Conservation (phyloP, 345 rosid species). For the Tarenaya hassleriana region DNA sequence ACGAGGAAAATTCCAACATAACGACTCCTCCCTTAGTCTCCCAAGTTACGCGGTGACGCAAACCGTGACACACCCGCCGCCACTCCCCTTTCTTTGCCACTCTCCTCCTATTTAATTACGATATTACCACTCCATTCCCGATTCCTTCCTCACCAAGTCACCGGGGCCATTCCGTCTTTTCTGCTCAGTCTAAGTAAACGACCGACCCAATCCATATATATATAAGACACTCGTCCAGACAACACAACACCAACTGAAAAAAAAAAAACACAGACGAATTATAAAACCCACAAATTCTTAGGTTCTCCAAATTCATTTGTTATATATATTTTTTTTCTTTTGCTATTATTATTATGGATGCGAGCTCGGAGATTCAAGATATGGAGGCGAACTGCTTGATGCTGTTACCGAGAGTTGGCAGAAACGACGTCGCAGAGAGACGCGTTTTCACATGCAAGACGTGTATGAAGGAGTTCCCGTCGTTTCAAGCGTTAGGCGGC, state of each 20-base stretch:
- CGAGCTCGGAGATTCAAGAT: slow-evolving; percentile 31
- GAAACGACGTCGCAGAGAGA: slow-evolving; percentile 11
- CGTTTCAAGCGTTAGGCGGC: slow-evolving; percentile 93
- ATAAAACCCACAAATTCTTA: no score
- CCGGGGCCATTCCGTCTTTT: slow-evolving; percentile 20
- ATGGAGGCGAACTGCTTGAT: slow-evolving; percentile 55
- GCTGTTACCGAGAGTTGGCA: slow-evolving; percentile 59
- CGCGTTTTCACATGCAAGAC: slow-evolving; percentile 78
- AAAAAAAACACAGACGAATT: slow-evolving; percentile 27
- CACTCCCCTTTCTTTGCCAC: no score
- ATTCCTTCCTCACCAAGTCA: slow-evolving; percentile 37
- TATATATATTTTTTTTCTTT: no score
- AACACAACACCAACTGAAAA: slow-evolving; percentile 11
- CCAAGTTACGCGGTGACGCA: slow-evolving; percentile 28
- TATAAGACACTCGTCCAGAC: slow-evolving; percentile 18
- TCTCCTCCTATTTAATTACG: no score
- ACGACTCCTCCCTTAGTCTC: slow-evolving; percentile 17
- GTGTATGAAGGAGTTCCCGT: slow-evolving; percentile 57
- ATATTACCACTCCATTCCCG: no score
- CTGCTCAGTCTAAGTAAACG: slow-evolving; percentile 12
- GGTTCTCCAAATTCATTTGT: no score
- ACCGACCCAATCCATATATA: slow-evolving; percentile 21
- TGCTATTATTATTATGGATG: no score
- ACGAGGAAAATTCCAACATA: no score
- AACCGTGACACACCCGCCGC: no score